Conservation (phyloP, 2,329 filamentous ascomycete species). For the Colletotrichum coccodes region DNA sequence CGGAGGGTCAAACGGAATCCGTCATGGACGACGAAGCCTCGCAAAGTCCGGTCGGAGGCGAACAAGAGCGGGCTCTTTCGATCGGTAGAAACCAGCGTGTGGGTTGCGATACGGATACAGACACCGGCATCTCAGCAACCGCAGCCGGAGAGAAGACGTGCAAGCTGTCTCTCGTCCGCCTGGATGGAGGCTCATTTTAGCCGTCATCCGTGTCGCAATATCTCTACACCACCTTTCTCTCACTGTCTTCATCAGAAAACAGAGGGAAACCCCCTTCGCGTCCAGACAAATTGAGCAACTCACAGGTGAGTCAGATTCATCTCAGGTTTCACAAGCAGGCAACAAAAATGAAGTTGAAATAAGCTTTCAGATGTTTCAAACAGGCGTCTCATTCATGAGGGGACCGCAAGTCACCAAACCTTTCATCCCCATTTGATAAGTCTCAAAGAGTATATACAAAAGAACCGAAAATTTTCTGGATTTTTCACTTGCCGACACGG, state of each 20-base stretch:
- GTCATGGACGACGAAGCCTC: too few species aligned
- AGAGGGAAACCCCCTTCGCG: too few species aligned
- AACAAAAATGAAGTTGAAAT: not conserved
- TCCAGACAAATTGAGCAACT: not conserved
- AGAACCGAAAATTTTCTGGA: constrained; percentile 21
- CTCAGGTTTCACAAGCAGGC: not conserved
- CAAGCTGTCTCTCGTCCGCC: not conserved
- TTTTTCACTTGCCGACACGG: not conserved
- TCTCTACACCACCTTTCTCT: too few species aligned
- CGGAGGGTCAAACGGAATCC: too few species aligned
- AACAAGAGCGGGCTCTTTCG: too few species aligned
- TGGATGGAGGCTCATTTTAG: not conserved
- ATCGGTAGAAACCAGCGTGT: not conserved
- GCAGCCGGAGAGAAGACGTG: not conserved
- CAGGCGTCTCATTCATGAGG: constrained; percentile 12
- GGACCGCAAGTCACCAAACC: constrained; percentile 24
- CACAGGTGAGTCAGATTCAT: not conserved
- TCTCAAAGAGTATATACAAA: constrained; percentile 23
- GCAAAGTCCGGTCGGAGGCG: too few species aligned
- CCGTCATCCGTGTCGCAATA: too few species aligned
- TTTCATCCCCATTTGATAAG: constrained; percentile 30
- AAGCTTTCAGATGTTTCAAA: constrained; percentile 8
- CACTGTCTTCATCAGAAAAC: too few species aligned
- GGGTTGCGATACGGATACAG: too few species aligned
- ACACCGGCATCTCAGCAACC: not conserved